A percentile compares a stretch with the other conserved stretches of the same genome.
Conservation (phyloP, 768 basidiomycete species). For the Amanita thiersii region DNA sequence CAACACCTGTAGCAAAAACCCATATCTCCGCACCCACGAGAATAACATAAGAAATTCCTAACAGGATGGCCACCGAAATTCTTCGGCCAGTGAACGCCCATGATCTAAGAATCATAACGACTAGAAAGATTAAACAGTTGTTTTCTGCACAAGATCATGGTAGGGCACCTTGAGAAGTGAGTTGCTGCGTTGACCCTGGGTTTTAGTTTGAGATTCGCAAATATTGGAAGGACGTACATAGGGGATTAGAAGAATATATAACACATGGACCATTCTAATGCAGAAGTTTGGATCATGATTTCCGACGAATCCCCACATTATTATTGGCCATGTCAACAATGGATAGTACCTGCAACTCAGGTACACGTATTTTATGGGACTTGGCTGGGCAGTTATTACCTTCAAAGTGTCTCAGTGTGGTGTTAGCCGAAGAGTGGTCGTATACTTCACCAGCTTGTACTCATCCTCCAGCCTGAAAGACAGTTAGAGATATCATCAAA, state of each 20-base stretch:
- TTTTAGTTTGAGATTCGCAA: background rate
- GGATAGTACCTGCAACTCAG: conserved; percentile 20
- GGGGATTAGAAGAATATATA: conserved; percentile 16
- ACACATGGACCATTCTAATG: conserved; percentile 12
- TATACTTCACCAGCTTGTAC: conserved; percentile 13
- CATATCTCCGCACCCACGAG: conserved; percentile 15
- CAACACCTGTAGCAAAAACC: conserved; percentile 15
- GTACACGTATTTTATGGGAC: conserved; percentile 15
- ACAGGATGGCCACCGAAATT: conserved; percentile 6
- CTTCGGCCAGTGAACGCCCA: conserved; percentile 20
- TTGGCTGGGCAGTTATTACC: conserved; percentile 17
- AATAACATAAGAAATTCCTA: conserved; percentile 12
- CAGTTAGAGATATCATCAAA: background rate
- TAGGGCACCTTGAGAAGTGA: background rate
- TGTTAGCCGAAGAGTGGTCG: background rate
- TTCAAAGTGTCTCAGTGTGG: conserved; percentile 1
- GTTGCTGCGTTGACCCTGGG: too few relatives aligned
- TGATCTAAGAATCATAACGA: conserved; percentile 17
- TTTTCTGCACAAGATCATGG: background rate
- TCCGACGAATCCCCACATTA: conserved; percentile 17
- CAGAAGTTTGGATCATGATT: conserved; percentile 15
- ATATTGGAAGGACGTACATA: conserved; percentile 13
- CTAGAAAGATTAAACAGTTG: conserved; percentile 15
- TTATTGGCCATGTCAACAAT: conserved; percentile 15
- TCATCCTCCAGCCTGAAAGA: conserved; percentile 16